Conservation (phyloP, 495 filamentous ascomycete species). For the Neurospora discreta region DNA sequence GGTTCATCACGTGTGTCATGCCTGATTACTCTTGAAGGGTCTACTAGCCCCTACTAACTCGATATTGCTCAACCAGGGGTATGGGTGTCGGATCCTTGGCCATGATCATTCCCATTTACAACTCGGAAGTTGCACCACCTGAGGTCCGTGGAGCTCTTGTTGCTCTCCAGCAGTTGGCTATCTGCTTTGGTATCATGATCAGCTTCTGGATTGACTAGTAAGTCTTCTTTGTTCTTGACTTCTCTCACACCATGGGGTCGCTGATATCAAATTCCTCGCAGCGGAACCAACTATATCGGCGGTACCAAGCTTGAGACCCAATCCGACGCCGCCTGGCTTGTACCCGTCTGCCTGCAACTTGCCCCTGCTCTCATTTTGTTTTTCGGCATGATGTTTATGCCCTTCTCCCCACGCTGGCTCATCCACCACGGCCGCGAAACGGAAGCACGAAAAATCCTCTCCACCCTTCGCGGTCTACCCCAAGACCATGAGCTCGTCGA, state of each 20-base stretch:
- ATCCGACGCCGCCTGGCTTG: slow-evolving; percentile 57
- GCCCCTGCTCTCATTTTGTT: slow-evolving; percentile 49
- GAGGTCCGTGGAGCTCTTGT: slow-evolving; percentile 60
- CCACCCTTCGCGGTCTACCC: slow-evolving; percentile 50
- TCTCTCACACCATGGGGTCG: slow-evolving; percentile 10
- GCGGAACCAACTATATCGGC: slow-evolving; percentile 66
- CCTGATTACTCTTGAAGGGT: neutral
- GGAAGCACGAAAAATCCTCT: slow-evolving; percentile 58
- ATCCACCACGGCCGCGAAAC: slow-evolving; percentile 61
- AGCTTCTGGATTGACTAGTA: slow-evolving; percentile 76
- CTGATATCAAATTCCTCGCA: slow-evolving; percentile 5
- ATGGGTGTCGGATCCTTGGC: slow-evolving; percentile 62
- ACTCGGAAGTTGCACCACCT: slow-evolving; percentile 53
- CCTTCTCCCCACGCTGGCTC: slow-evolving; percentile 73
- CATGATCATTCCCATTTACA: slow-evolving; percentile 59
- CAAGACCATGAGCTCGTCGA: slow-evolving; percentile 54
- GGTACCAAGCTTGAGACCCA: slow-evolving; percentile 48
- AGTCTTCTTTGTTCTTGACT: neutral
- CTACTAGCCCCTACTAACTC: neutral
- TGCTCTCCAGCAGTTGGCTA: slow-evolving; percentile 68
- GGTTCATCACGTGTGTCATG: slow-evolving; percentile 52
- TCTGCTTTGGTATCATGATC: slow-evolving; percentile 74
- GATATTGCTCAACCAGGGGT: slow-evolving; percentile 25
- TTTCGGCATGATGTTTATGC: slow-evolving; percentile 68
- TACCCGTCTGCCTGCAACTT: slow-evolving; percentile 53